Base-by-base conservation (phyloP, 306 rosid species). In the Trifolium fragiferum region DNA sequence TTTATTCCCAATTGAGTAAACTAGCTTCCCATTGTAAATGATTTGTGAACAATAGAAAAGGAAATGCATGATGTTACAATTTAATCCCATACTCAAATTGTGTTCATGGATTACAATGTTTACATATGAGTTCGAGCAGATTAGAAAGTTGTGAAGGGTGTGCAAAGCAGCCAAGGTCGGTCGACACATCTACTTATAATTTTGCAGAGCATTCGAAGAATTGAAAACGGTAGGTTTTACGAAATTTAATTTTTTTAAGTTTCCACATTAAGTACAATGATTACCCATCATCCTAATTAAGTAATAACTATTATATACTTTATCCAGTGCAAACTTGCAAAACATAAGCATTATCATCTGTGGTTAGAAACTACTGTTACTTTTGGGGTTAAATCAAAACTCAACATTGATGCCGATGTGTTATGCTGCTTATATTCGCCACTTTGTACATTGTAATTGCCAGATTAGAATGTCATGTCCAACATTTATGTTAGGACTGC, bases 201-300 rank as follows among this genome's bases (percentile, higher is more conserved):
- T 61, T 64, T 75, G 66, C 43, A 55, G 66, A 49, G 68, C 82
- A 72, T 76, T 76, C 6, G 8, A 71, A 65, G 62, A 66, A 54
- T 44, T 75, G 51, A 68, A 60, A 40, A 59, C 40, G 35, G 44
- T 61, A 44, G 57, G 32, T 7, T 58, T 59, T 79, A 13, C 58
- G 43, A 18, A 13, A 63, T 55, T 33, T 62, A 6, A 8, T 53
- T 14, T 35, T 64, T 16, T 65, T 38, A 7, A 41, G 18, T 58
- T 58, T 43, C 19, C 9, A 25, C 73, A 65, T 27, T 23, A 19
- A 59, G 20, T 73, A 60, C 59, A 47, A 27, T 59, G 25, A 33
- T 66, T 59, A 41, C 12, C 27, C 67, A 38, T 44, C 44, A 37
- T 49, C 62, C 37, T 58, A 47, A 66, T 23, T 66, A 35, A 35